phyloP scores from a whole-genome alignment of 1,139 yeast genomes.

The Debaryomyces psychrophilus region DNA sequence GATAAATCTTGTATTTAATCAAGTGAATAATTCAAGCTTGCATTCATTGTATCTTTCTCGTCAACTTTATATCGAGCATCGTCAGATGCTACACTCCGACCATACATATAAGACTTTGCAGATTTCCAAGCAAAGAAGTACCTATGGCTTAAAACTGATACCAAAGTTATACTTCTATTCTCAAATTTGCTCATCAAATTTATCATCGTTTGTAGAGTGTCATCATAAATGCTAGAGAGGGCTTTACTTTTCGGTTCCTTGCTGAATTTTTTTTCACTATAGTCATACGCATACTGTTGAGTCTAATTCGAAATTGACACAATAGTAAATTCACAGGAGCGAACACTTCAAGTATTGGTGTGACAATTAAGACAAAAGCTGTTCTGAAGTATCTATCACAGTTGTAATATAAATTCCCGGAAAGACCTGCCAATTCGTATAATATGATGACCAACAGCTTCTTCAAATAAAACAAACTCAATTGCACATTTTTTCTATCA shows the following conservation, averaged over 20 bases:
- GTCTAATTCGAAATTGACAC: background rate
- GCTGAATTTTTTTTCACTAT: background rate
- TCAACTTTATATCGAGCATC: background rate
- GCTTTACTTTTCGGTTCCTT: background rate
- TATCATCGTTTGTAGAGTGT: background rate
- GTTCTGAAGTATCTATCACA: conserved; percentile 14
- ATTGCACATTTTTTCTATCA: conserved; percentile 18
- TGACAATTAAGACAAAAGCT: conserved; percentile 15
- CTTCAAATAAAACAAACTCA: conserved; percentile 23
- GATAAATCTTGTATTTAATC: background rate
- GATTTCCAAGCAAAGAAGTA: conserved; percentile 11
- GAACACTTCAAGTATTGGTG: conserved; percentile 16
- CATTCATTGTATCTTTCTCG: background rate
- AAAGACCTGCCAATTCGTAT: conserved; percentile 3
- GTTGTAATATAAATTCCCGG: conserved; percentile 8
- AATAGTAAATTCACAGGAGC: conserved; percentile 13
- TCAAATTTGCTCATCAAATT: background rate
- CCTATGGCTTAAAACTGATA: background rate
- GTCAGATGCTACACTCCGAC: background rate
- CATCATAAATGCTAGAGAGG: background rate
- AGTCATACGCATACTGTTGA: background rate
- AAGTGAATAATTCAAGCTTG: background rate
- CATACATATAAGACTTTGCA: conserved; percentile 1
- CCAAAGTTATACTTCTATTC: no score
- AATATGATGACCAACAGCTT: conserved; percentile 14